Base-by-base conservation (phyloP, 129 eudicot genomes). In the Escallonia rubra region DNA sequence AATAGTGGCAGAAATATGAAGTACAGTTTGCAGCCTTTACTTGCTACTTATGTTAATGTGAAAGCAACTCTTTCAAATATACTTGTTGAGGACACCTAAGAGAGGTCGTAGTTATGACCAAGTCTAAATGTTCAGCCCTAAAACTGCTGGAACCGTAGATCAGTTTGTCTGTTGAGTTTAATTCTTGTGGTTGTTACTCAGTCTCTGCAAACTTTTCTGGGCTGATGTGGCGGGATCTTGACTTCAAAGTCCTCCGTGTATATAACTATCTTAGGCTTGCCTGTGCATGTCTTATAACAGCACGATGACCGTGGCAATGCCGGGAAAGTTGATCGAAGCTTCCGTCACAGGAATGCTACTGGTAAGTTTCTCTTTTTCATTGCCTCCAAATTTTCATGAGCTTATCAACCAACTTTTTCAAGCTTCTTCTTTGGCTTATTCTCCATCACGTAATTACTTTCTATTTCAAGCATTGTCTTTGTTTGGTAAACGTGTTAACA, bases 271-370 rank as follows among this genome's bases (percentile, higher is more conserved):
- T 82, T 90, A 72, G 90, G 88, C 83, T 80, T 86, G 84, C 87
- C 82, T 90, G 78, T 90, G 81, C 88, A 57, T 90, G 85, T 87
- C 81, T 87, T 90, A 68, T 90, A 87, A 78, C 95, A 93, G 98
- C 96, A 89, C 70, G 92, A 89, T 80, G 95, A 85, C 57, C 95
- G 97, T 78, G 78, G 73, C 70, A 79, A 64, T 67, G 80, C 83
- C 67, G 85, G 80, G 70, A 93, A 83, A 78, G 81, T 65, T 76
- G 85, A 82, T 70, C 81, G 88, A 80, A 81, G 77, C 85, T 79
- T 61, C 81, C 72, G 90, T 72, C 86, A 72, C 73, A 80, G 76
- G 79, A 85, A 72, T 66, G 73, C 79, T 51, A 66, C 81, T 15
- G 96, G 98, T 88, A 43, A 71, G 87, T 71, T 66, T 47, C 45